These are phyloP conservation scores for Aspergillus udagawae DNA, from an alignment of 2,329 filamentous ascomycete species.

Conservation along the genomic window DNA sequence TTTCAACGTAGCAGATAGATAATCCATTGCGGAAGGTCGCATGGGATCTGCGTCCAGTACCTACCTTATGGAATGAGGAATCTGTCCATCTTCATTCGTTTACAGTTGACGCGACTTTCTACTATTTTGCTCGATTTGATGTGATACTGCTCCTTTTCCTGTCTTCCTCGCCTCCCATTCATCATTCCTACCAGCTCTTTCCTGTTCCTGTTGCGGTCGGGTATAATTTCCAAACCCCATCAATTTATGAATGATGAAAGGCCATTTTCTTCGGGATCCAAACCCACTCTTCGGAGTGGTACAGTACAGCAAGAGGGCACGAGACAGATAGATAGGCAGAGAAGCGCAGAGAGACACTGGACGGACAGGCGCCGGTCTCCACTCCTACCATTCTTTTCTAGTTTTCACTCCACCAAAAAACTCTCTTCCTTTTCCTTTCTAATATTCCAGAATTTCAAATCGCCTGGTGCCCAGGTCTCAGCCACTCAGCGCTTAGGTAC, in stretches of 20 bases:
- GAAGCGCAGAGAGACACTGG: not conserved
- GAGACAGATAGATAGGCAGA: not conserved
- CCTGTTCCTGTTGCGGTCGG: not conserved
- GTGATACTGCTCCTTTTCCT: not conserved
- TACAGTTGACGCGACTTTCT: not conserved
- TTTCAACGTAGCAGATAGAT: not conserved
- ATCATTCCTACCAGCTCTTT: not conserved
- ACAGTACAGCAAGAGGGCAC: not conserved
- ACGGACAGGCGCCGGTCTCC: not conserved
- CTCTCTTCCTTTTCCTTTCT: not conserved
- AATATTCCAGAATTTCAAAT: not conserved
- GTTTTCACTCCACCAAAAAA: not conserved
- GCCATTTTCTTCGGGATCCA: not conserved
- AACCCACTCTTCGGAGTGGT: not conserved
- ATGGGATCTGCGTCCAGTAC: not conserved
- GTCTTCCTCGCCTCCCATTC: not conserved
- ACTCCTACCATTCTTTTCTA: not conserved
- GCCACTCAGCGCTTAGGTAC: not conserved
- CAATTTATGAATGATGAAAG: not conserved
- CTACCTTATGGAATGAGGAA: not conserved
- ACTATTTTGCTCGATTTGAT: not conserved
- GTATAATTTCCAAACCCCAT: not conserved
- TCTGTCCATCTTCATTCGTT: not conserved
- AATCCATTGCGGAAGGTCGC: not conserved
- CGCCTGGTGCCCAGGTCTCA: not conserved